Evolutionary conservation across 2,329 filamentous ascomycete species (phyloP), one percentile per base, ranked within the genome.

Genomic region (Cytospora paraplurivora): DNA sequence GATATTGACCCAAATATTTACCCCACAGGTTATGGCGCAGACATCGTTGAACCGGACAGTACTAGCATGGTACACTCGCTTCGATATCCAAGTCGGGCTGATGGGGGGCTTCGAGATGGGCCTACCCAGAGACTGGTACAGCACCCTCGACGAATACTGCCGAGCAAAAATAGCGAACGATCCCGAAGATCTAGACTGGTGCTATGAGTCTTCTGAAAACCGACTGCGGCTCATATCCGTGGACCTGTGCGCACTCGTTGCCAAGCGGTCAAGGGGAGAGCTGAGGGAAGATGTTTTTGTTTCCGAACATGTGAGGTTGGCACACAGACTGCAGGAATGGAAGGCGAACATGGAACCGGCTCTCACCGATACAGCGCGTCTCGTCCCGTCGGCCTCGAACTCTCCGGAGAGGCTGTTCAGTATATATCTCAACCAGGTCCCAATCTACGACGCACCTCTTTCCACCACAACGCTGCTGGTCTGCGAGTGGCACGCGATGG

Each of bases 51-150:
- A 89, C 35, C 85, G 90, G 35, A 87, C 90, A 70, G 86, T 95
- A 52, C 83, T 96, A 56, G 82, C 84, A n/a, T 98, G 95, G 95
- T 97, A 97, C 74, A 83, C 88, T 35, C 88, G 93, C 41, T 96
- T 96, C 72, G 95, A 98, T 74, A 82, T 93, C 11, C 91, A 93
- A 63, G 88, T 92, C 7, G 90, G 91, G 1, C 84, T 97, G 66
- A 88, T 97, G 81, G 91, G 91, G 32, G 90, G 91, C 1, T 90
- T 90, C 68, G 87, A 88, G 68, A 88, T 91, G 0, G 84, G 88
- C 2, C 80, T 98, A 15, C 83, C 88, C 7, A 84, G 87, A 54
- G 88, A 92, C 65, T 98, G 93, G 93, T 93, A 94, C 71, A 79
- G 82, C 2, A 79, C 81, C 8, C 84, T 86, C 62, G 81, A 88